phyloP scores from a whole-genome alignment of 1,284 basidiomycete species.

The Gomphus bonarii region DNA sequence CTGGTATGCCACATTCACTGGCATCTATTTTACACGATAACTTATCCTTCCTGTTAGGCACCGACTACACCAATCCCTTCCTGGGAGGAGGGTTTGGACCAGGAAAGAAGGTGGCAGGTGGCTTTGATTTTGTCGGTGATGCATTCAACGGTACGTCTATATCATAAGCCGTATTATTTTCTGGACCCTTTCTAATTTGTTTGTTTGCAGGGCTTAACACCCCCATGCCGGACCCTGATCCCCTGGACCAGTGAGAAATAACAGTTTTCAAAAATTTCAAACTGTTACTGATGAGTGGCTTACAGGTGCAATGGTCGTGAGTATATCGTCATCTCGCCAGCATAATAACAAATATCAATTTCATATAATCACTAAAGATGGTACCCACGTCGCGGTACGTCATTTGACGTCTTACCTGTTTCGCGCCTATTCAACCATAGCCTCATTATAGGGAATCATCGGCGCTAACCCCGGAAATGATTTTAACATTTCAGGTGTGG shows the following conservation, averaged over 20 bases:
- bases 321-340: not conserved
- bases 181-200: constrained; percentile 1
- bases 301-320: not conserved
- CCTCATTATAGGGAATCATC: constrained; percentile 40
- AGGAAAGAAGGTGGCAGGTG: constrained; percentile 49
- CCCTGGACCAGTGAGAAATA: constrained; percentile 28
- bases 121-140: constrained; percentile 43
- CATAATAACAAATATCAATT: not conserved
- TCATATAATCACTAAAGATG: not conserved
- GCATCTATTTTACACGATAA: not conserved
- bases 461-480: constrained; percentile 44
- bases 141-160: constrained; percentile 23
- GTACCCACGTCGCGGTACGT: not conserved
- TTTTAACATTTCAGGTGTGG: constrained; percentile 47
- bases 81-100: constrained; percentile 56
- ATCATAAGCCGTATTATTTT: not conserved
- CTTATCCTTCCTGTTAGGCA: constrained; percentile 23
- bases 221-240: constrained; percentile 35
- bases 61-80: constrained; percentile 51
- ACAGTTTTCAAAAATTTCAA: not conserved
- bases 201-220: constrained; percentile 30
- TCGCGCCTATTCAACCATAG: not conserved
- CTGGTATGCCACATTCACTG: not conserved
- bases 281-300: not conserved
- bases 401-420: not conserved